A percentile compares a stretch with the other conserved stretches of the same genome.
Conservation (phyloP, 1,284 basidiomycete species). For the Sanghuangporus sanghuang region DNA sequence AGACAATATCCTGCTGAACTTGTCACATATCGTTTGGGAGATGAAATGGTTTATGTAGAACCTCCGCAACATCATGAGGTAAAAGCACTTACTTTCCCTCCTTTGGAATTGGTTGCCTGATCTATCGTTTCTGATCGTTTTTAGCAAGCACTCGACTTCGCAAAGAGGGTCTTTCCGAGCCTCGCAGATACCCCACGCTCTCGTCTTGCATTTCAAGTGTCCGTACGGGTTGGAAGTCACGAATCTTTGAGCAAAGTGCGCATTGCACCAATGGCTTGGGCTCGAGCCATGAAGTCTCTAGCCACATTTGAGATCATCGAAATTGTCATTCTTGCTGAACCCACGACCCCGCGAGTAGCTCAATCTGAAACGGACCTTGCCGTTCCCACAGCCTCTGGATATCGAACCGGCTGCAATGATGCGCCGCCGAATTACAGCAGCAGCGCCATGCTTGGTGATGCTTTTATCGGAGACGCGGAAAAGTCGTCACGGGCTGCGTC, state of each 20-base stretch:
- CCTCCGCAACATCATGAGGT: slow-evolving; percentile 44
- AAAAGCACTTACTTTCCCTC: slow-evolving; percentile 13
- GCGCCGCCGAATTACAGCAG: neutral
- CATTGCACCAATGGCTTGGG: slow-evolving; percentile 56
- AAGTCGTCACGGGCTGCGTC: neutral
- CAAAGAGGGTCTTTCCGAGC: slow-evolving; percentile 41
- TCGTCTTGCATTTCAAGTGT: slow-evolving; percentile 43
- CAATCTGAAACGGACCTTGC: slow-evolving; percentile 12
- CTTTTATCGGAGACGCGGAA: neutral
- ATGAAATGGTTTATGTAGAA: slow-evolving; percentile 48
- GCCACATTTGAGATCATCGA: slow-evolving; percentile 51
- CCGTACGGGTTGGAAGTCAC: slow-evolving; percentile 27
- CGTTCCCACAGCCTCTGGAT: slow-evolving; percentile 9
- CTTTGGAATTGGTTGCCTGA: neutral
- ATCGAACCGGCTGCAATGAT: neutral
- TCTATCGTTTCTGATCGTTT: neutral
- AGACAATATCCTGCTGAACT: slow-evolving; percentile 29
- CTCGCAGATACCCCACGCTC: slow-evolving; percentile 35
- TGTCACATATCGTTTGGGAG: slow-evolving; percentile 46
- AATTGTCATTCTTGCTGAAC: slow-evolving; percentile 30
- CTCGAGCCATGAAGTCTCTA: slow-evolving; percentile 37
- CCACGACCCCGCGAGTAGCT: neutral
- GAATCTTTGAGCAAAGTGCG: slow-evolving; percentile 34
- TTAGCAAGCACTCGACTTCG: slow-evolving; percentile 52
- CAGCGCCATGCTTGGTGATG: neutral